A percentile compares a stretch with the other conserved stretches of the same genome.
phyloP scores from a whole-genome alignment of 106 monocot species.

The Dioscorea dumetorum region DNA sequence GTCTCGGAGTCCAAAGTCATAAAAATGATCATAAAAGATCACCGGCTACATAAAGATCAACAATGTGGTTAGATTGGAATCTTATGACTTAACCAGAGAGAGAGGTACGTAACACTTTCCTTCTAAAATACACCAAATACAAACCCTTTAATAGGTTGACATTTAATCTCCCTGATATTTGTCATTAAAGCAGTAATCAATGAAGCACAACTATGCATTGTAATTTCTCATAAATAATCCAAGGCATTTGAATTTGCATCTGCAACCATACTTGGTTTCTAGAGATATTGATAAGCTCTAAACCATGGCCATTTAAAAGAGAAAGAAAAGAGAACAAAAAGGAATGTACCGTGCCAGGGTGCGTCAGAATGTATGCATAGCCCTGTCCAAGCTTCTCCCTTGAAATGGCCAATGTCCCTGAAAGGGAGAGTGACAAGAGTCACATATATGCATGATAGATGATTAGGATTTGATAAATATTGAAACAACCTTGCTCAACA shows the following conservation, averaged over 20 bases:
- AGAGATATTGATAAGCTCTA: no score
- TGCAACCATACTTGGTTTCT: no score
- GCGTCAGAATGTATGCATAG: slow-evolving; percentile 37
- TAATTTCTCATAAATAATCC: no score
- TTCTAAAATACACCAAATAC: no score
- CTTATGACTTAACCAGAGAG: not conserved
- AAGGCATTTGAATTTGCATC: no score
- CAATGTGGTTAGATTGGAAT: not conserved
- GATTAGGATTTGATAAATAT: no score
- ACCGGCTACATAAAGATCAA: slow-evolving; percentile 16
- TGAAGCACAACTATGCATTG: no score
- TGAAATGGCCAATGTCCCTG: slow-evolving; percentile 42
- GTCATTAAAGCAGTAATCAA: no score
- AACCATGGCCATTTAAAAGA: no score
- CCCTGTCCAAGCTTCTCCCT: slow-evolving; percentile 28
- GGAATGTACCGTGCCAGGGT: slow-evolving; percentile 18
- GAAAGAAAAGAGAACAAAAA: no score
- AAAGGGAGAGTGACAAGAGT: not conserved
- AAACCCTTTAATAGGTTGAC: no score
- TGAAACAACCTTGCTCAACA: not conserved
- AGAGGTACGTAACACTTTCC: not conserved
- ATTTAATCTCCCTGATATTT: no score
- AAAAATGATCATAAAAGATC: slow-evolving; percentile 37
- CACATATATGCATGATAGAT: not conserved
- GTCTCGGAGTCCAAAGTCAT: slow-evolving; percentile 37